Conservation (phyloP, 495 filamentous ascomycete species). For the Penicillium desertorum region DNA sequence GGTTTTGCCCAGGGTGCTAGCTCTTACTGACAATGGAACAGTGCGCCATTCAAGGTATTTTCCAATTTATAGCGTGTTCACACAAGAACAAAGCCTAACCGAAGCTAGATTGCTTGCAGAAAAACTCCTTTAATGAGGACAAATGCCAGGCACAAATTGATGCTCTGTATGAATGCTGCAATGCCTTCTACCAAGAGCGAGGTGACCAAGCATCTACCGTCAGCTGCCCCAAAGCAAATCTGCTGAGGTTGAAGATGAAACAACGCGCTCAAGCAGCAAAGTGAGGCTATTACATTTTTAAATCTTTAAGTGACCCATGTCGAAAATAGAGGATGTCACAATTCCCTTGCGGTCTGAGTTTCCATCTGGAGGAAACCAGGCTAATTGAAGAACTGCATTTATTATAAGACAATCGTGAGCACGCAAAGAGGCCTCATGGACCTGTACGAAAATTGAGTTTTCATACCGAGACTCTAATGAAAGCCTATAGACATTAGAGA, state of each 20-base stretch:
- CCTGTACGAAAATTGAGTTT: slow-evolving; percentile 95
- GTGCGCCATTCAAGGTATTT: slow-evolving; percentile 86
- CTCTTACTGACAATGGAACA: slow-evolving; percentile 27
- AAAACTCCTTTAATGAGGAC: slow-evolving; percentile 82
- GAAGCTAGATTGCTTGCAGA: slow-evolving; percentile 71
- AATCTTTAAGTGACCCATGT: slow-evolving; percentile 8
- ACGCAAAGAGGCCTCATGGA: slow-evolving; percentile 82
- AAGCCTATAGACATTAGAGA: slow-evolving; percentile 86
- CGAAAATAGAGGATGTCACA: slow-evolving; percentile 42
- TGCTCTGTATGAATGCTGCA: slow-evolving; percentile 94
- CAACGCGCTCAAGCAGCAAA: slow-evolving; percentile 59
- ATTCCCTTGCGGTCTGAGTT: slow-evolving; percentile 52
- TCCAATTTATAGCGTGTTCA: not conserved
- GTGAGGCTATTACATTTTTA: slow-evolving; percentile 5
- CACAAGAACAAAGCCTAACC: slow-evolving; percentile 13
- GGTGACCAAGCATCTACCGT: slow-evolving; percentile 74
- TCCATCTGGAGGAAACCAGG: slow-evolving; percentile 55
- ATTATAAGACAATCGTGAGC: slow-evolving; percentile 98
- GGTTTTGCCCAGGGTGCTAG: not conserved
- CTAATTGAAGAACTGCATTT: slow-evolving; percentile 70
- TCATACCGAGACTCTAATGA: slow-evolving; percentile 99
- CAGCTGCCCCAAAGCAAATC: slow-evolving; percentile 80
- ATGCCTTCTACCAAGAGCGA: slow-evolving; percentile 76
- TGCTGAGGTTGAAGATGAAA: slow-evolving; percentile 84
- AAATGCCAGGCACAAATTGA: slow-evolving; percentile 81